Base-by-base conservation (phyloP, 805 yeast genomes). In the Pichia nanzhaoensis region DNA sequence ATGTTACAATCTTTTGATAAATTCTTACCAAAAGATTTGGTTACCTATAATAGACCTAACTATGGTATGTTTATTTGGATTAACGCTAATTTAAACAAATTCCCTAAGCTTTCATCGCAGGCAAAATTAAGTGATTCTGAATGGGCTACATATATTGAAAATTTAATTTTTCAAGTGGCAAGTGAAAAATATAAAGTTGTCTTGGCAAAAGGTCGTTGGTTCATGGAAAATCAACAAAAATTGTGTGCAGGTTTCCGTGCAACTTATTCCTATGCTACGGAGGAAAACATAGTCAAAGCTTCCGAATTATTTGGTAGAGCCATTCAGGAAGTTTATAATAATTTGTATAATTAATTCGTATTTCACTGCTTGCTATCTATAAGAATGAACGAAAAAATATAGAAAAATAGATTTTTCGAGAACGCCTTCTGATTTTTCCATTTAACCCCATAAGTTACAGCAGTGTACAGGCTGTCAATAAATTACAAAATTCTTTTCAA, bases 1-100 rank as follows among this genome's bases (percentile, higher is more conserved):
- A 70, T 86, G 51, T 66, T 80, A 43, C 72, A 72, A 37, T 70
- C 79, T 0, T 65, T 86, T 33, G 64, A 66, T 46, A 64, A 64
- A 36, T 63, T 69, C 51, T 63, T 76, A 52, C 77, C 84, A 1
- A 49, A 56, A 36, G 71, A 73, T 38, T 63, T 73, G 10, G 63
- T 66, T 33, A 51, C 65, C 9, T 71, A 63, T 61, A 65, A 69
- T 28, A 69, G 71, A 3, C 74, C 74, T 7, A 60, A 56, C 9
- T 65, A 70, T 1, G 75, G 75, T 30, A 70, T 71, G 75, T 71
- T 71, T 46, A 59, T 71, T 47, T 66, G 70, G 54, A 55, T 71
- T 35, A 58, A 60, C 19, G 52, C 75, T 42, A 75, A 74, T 48
- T 66, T 71, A 34, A 53, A 69, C 17, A 49, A 55, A 12, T 63